Evolutionary conservation across 2,329 filamentous ascomycete species (phyloP), one percentile per base, ranked within the genome.

Genomic region (Dryadomyces sulphureus): DNA sequence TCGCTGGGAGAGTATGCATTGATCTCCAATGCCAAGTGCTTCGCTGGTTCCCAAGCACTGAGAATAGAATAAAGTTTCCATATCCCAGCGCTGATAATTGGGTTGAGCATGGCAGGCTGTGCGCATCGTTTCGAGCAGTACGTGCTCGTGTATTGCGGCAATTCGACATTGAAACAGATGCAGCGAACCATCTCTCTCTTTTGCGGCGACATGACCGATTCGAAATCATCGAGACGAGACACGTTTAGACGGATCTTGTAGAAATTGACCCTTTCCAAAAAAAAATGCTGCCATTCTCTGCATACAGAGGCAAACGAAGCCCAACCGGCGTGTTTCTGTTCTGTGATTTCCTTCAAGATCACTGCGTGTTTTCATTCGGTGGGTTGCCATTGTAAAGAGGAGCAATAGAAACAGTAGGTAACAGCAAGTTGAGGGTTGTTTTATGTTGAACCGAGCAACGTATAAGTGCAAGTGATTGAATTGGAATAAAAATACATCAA

Each of bases 1-100:
- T 65, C 59, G 47, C 60, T 63, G 12, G 57, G 59, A 42, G 58
- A 62, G 36, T 59, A 54, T 2, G 49, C 55, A 45, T 58, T 60
- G 17, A 63, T 48, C 50, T 65, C 62, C 49, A 64, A 51, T 7
- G 54, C 53, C 50, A 64, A 50, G 25, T 47, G 40, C 22, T 48
- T 48, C 12, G 45, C 43, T 41, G 53, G 51, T 14, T 51, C 41
- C 62, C 60, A 62, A 9, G 43, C 50, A 24, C 54, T 55, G 24
- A 63, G 58, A 48, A 61, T 55, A 9, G 40, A 50, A 45, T 61
- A 58, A 1, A 64, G 53, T 30, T 54, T 59, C 50, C n/a, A 30
- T 35, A 61, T 52, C 12, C 24, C 55, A 9, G 42, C 4, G 3
- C 35, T 48, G 34, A 61, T 46, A 38, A 57, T 52, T 19, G 36